Base-by-base conservation (phyloP, 495 filamentous ascomycete species). In the Copromyces sp. region DNA sequence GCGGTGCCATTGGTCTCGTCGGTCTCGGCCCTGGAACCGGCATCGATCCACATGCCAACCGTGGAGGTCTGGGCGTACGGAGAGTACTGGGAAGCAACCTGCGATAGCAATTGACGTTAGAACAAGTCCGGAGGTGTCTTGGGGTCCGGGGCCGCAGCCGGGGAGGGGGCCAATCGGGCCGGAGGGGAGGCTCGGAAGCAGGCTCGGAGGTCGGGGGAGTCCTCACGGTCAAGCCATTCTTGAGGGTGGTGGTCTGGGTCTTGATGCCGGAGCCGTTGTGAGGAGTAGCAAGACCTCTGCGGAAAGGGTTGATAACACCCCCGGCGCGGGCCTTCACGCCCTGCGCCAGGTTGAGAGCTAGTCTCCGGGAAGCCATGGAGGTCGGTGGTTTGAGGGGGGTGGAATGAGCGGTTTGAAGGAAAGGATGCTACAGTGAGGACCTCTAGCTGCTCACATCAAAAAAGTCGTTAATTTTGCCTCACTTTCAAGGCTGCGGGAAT, bases 21-120 rank as follows among this genome's bases (percentile, higher is more conserved):
- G 77, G 95, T 99, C 89, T 99, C 95, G 83, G 95, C 94, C 82
- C 95, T 89, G 83, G 93, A 96, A 83, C 95, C 95, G 87, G 95
- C 94, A 87, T 99, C 96, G 82, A 99, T 98, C 92, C 96, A 99
- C 65, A 99, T 93, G 79, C 95, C 95, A 77, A 98, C 96, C 68
- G 95, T 99, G 76, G 93, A 96, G 72, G 95, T 99, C 87, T 98
- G 95, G 75, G 95, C 94, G 88, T 94, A 98, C 78, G 95, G 95
- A 69, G 95, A 98, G 86, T 98, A 92, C 80, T 99, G 95, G 78
- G 95, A 96, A 73, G 95, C 95, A 81, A 98, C 93, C 96, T 98
- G 61, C 68, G 72, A 72, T 38, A 59, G 75, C 32, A 72, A 68
- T 69, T 70, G 87, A 74, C 81, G 89, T 83, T 76, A 86, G 74